Percentiles rank a stretch among this genome's conserved stretches.
These are phyloP conservation scores for Castanea mollissima DNA, from an alignment of 306 rosid genomes.

Conservation along the genomic window DNA sequence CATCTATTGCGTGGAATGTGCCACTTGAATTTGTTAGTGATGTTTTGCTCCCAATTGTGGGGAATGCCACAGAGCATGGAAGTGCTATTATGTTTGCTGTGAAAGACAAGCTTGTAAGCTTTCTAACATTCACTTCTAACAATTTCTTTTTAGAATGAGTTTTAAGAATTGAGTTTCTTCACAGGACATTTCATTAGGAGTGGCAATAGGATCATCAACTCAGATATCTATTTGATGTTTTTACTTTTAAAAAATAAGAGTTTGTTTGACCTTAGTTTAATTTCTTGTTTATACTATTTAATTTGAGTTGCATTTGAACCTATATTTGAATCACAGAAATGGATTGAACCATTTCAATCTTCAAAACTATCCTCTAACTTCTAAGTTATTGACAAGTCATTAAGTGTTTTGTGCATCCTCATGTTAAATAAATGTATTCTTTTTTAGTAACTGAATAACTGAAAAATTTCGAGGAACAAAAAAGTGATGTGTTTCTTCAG, in stretches of 20 bases:
- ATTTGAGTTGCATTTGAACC: no score
- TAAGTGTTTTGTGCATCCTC: background rate
- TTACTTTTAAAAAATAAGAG: no score
- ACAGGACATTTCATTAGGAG: no score
- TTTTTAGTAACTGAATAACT: background rate
- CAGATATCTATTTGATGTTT: no score
- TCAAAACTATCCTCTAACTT: no score
- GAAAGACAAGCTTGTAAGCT: constrained; percentile 84
- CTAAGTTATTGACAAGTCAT: background rate
- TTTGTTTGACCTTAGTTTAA: no score
- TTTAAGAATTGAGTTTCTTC: no score
- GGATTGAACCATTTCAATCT: no score
- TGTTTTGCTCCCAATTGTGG: constrained; percentile 79
- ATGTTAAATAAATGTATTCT: background rate
- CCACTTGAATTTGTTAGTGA: constrained; percentile 75
- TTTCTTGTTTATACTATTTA: no score
- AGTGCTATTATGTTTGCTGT: constrained; percentile 81
- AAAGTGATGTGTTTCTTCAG: background rate
- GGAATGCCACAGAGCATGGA: constrained; percentile 88
- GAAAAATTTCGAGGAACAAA: background rate
- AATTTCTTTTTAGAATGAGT: background rate
- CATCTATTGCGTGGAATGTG: constrained; percentile 57
- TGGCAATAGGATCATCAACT: no score
- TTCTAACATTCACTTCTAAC: background rate
- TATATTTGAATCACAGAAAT: no score